Conservation (phyloP, 805 yeast genomes). For the Ogataea haglerorum region DNA sequence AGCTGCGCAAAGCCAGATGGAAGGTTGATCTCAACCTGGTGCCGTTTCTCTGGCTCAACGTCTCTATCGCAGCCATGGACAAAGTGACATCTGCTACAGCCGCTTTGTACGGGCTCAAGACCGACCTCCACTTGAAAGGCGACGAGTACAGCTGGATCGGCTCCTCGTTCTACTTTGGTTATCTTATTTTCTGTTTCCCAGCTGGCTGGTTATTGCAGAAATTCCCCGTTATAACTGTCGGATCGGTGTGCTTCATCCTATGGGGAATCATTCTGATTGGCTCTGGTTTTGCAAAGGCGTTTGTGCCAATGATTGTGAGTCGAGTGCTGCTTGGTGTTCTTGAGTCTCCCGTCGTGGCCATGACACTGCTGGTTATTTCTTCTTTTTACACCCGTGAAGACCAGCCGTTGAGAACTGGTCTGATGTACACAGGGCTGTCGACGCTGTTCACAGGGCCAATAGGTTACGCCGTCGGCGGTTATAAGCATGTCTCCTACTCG, state of each 20-base stretch:
- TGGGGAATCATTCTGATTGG: slow-evolving; percentile 43
- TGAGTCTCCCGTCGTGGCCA: slow-evolving; percentile 54
- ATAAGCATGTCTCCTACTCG: slow-evolving; percentile 37
- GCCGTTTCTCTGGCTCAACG: slow-evolving; percentile 47
- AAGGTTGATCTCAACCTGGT: slow-evolving; percentile 50
- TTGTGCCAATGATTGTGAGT: slow-evolving; percentile 42
- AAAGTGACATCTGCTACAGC: slow-evolving; percentile 44
- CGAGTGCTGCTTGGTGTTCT: slow-evolving; percentile 49
- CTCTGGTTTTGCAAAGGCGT: slow-evolving; percentile 39
- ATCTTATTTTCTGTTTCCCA: slow-evolving; percentile 33
- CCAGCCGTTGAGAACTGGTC: slow-evolving; percentile 41
- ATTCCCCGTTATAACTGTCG: slow-evolving; percentile 35
- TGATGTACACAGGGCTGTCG: slow-evolving; percentile 42
- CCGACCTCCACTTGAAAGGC: slow-evolving; percentile 36
- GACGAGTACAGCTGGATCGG: slow-evolving; percentile 33
- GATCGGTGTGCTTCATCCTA: slow-evolving; percentile 29
- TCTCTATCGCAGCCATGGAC: slow-evolving; percentile 57
- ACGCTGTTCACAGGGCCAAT: slow-evolving; percentile 48
- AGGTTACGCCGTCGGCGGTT: slow-evolving; percentile 42
- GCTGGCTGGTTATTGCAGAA: slow-evolving; percentile 38
- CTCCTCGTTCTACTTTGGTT: slow-evolving; percentile 37
- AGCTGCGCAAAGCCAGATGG: slow-evolving; percentile 26
- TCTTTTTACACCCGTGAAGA: slow-evolving; percentile 54
- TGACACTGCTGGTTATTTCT: slow-evolving; percentile 49
- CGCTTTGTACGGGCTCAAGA: slow-evolving; percentile 37